Conservation (phyloP, 345 rosid genomes). For the Brassica carinata region DNA sequence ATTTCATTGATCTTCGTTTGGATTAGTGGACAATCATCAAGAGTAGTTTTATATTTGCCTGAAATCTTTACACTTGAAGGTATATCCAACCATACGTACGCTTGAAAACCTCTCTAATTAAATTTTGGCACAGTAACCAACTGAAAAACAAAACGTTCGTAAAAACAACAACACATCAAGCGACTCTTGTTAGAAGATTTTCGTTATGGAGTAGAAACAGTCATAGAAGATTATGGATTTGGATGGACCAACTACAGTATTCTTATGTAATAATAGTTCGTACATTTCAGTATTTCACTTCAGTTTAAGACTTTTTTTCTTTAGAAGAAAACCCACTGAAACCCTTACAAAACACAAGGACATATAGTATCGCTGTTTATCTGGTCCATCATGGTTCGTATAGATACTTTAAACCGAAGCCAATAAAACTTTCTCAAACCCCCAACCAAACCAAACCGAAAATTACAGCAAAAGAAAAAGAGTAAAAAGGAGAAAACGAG, state of each 20-base stretch:
- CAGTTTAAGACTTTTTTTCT: background rate
- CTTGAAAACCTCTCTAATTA: background rate
- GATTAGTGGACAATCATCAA: background rate
- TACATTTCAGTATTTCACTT: background rate
- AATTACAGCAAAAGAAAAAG: background rate
- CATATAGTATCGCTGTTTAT: background rate
- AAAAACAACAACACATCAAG: background rate
- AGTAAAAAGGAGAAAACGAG: background rate
- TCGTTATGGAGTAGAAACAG: background rate
- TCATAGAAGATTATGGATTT: background rate
- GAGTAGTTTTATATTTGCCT: background rate
- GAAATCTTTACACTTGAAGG: background rate
- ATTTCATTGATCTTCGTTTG: background rate
- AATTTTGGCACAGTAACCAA: background rate
- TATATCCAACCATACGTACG: background rate
- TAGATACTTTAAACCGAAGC: conserved; percentile 5
- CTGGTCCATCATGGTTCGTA: background rate
- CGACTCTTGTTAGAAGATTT: background rate
- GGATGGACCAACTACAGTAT: background rate
- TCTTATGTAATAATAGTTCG: background rate
- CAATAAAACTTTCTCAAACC: background rate
- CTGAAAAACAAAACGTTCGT: background rate
- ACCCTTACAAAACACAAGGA: background rate
- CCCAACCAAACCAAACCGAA: background rate
- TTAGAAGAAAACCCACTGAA: background rate